Evolutionary conservation across 768 basidiomycete genomes (phyloP), one percentile per base, ranked within the genome.

Genomic region (Suillus subluteus): DNA sequence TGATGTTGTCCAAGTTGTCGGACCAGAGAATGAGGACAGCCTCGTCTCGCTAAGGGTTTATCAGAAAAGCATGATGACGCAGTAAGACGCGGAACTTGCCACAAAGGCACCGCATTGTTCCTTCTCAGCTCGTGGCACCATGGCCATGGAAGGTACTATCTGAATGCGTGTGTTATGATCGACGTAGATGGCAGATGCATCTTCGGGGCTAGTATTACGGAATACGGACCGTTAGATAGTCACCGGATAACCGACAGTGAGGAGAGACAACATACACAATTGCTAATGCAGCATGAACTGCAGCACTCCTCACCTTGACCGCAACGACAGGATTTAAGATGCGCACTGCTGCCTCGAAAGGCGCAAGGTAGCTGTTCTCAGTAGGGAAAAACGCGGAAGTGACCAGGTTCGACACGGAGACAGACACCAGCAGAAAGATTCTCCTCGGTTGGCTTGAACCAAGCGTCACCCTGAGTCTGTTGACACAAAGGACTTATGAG

Each of bases 91-190:
- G n/a, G 35, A 38, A 82, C 86, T 73, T 75, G 91, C 92, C 63
- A 95, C 84, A 75, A 96, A 96, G 15, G 95, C 95, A 23, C 89
- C 95, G 61, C 91, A 94, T 72, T 96, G 94, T 74, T 96, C 94
- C 80, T 95, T 96, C 74, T 96, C 92, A 8, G 94, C 94, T 48
- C 85, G 84, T 7, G 90, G 86, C 50, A 96, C 80, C 65, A 86
- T 83, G 62, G 74, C 72, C 70, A 96, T 87, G 18, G 86, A 86
- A 66, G 92, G 90, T 32, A 96, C 76, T 65, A 96, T 88, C 77
- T 96, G 95, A 62, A 96, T 96, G 7, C 93, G 90, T 1, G 94
- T 96, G 74, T 95, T 88, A 64, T 77, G 75, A 78, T 94, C 91
- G 67, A 96, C 84, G 71, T 88, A 88, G 68, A 93, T 87, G 38